Evolutionary conservation across 2,329 filamentous ascomycete genomes (phyloP).

Genomic region (Exophiala viscosa): DNA sequence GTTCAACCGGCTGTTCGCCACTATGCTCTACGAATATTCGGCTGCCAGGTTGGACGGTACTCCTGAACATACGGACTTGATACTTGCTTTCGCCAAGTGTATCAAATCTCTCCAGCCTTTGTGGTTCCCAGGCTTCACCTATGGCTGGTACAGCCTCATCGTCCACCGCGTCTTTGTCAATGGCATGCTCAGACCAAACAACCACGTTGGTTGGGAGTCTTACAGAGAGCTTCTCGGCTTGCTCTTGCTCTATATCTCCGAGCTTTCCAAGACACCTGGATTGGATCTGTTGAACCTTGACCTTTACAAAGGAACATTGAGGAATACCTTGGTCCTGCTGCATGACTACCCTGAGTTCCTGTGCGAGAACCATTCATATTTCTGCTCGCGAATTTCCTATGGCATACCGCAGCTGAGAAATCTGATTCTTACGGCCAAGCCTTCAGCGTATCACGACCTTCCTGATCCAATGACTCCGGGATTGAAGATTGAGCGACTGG

Average conservation of each 20-base stretch:
- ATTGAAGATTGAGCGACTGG: constrained; percentile 70
- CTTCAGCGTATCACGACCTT: constrained; percentile 65
- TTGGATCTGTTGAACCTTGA: constrained; percentile 70
- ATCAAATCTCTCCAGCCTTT: constrained; percentile 71
- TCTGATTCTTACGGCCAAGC: constrained; percentile 77
- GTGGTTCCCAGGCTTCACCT: constrained; percentile 76
- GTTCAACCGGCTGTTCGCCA: constrained; percentile 85
- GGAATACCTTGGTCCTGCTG: constrained; percentile 78
- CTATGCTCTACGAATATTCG: constrained; percentile 72
- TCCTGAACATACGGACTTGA: constrained; percentile 64
- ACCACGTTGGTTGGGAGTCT: constrained; percentile 68
- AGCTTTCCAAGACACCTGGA: constrained; percentile 71
- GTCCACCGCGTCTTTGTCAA: constrained; percentile 84
- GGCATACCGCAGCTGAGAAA: constrained; percentile 87
- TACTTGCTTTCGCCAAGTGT: constrained; percentile 66
- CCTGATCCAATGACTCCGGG: constrained; percentile 70
- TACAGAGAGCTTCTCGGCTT: constrained; percentile 71
- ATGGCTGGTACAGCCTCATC: constrained; percentile 77
- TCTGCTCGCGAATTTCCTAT: constrained; percentile 76
- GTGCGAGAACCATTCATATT: constrained; percentile 75
- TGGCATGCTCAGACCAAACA: constrained; percentile 64
- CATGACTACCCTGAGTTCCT: constrained; percentile 95
- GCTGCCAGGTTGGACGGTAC: constrained; percentile 55
- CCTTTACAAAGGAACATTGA: constrained; percentile 77
- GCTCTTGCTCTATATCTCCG: constrained; percentile 69